Evolutionary conservation across 176 grass and related monocot genomes (phyloP).

Genomic region (Melocanna baccifera): DNA sequence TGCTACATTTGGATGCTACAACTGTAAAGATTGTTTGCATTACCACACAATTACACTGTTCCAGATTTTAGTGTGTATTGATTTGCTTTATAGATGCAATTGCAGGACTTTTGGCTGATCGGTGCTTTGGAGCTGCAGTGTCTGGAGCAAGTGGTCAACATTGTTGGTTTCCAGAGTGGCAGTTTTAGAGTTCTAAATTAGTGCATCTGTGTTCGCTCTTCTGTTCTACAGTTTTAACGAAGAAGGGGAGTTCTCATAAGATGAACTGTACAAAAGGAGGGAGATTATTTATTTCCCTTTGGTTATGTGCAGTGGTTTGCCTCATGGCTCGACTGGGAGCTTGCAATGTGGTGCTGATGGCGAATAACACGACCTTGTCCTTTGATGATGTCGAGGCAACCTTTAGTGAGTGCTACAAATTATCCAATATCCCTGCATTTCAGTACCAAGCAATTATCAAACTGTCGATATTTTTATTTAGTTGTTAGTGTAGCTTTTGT

Average conservation of each 20-base stretch:
- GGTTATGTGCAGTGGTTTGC: slow-evolving; percentile 26
- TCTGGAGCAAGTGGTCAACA: not conserved
- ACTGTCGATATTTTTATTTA: not conserved
- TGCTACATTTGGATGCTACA: not conserved
- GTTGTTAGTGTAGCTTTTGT: not conserved
- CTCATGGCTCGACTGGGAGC: slow-evolving; percentile 43
- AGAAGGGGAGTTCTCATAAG: not conserved
- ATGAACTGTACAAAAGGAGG: slow-evolving; percentile 24
- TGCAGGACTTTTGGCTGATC: slow-evolving; percentile 19
- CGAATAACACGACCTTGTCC: slow-evolving; percentile 53
- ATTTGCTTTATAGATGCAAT: not conserved
- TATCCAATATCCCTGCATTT: slow-evolving; percentile 16
- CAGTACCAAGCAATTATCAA: not conserved
- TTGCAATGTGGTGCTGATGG: slow-evolving; percentile 59
- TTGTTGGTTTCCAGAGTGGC: not conserved
- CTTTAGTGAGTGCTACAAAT: slow-evolving; percentile 58
- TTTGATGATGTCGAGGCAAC: slow-evolving; percentile 71
- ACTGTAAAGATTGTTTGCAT: not conserved
- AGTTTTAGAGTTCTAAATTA: not conserved
- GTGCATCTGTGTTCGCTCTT: not conserved
- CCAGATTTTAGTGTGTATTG: not conserved
- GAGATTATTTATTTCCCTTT: slow-evolving; percentile 10
- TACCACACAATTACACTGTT: not conserved
- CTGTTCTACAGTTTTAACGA: not conserved
- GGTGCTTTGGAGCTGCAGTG: not conserved